Percentiles rank a stretch among this genome's conserved stretches.
Conservation (phyloP, 495 filamentous ascomycete species). For the Podospora bellae-mahoneyi region DNA sequence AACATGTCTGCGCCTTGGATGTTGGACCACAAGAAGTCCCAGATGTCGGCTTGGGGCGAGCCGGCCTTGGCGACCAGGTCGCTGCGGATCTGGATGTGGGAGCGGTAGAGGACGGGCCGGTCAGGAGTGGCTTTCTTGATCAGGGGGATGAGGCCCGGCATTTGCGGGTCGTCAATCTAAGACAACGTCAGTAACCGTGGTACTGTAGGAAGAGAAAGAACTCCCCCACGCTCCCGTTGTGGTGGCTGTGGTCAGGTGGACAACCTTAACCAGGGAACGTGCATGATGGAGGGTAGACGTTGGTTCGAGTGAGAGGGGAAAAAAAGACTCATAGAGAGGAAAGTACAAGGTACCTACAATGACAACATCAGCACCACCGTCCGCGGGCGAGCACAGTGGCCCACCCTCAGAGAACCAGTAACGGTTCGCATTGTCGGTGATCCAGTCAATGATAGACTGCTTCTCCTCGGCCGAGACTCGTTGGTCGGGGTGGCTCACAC, state of each 20-base stretch:
- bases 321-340: not conserved
- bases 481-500: constrained; percentile 62
- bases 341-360: constrained; percentile 48
- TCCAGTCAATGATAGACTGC: constrained; percentile 64
- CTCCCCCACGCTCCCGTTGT: constrained; percentile 12
- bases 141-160: constrained; percentile 76
- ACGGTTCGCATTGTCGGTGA: constrained; percentile 68
- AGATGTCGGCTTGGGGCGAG: constrained; percentile 68
- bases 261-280: constrained; percentile 5
- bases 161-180: constrained; percentile 79
- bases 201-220: not conserved
- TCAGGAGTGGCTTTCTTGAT: constrained; percentile 68
- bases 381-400: constrained; percentile 59
- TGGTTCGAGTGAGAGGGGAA: constrained; percentile 13
- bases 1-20: constrained; percentile 74
- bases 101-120: constrained; percentile 76
- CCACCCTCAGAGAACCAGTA: constrained; percentile 73
- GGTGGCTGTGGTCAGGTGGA: constrained; percentile 14
- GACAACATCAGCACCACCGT: constrained; percentile 77
- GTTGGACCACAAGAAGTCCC: constrained; percentile 72
- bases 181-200: constrained; percentile 17
- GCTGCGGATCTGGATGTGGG: constrained; percentile 79
- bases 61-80: constrained; percentile 63
- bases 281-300: constrained; percentile 9
- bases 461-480: constrained; percentile 60